Evolutionary conservation across 176 grass and related monocot genomes (phyloP).

Genomic region (Miscanthus lutarioriparius): DNA sequence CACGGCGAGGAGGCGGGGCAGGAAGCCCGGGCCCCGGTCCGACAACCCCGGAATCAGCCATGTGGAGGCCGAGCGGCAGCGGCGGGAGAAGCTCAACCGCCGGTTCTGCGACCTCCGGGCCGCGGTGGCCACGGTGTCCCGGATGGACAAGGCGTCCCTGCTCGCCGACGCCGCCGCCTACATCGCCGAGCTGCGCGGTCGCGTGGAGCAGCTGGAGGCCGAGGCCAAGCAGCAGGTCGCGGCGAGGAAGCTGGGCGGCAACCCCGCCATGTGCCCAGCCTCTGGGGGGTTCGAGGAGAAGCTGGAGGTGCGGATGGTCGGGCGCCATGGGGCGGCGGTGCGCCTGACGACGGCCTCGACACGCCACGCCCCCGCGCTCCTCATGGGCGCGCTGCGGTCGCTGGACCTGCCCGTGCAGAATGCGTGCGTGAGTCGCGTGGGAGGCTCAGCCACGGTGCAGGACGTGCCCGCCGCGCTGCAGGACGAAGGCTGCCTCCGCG

Average conservation of each 20-base stretch:
- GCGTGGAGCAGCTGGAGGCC: conserved; percentile 26
- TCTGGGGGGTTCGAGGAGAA: background rate
- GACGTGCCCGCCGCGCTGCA: conserved; percentile 36
- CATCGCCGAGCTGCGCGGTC: conserved; percentile 50
- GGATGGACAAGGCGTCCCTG: conserved; percentile 68
- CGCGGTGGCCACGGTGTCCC: conserved; percentile 52
- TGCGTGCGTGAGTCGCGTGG: conserved; percentile 41
- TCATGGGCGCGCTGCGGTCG: conserved; percentile 47
- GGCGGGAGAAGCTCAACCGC: conserved; percentile 57
- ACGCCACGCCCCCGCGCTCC: conserved; percentile 33
- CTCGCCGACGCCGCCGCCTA: conserved; percentile 49
- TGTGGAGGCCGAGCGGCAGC: conserved; percentile 57
- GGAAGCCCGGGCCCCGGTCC: conserved; percentile 5
- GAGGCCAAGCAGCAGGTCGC: conserved; percentile 14
- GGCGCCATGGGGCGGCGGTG: conserved; percentile 22
- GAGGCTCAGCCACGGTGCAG: conserved; percentile 39
- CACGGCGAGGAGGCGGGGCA: background rate
- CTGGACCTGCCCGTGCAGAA: conserved; percentile 43
- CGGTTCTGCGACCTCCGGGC: conserved; percentile 54
- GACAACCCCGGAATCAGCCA: conserved; percentile 29
- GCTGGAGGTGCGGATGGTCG: conserved; percentile 37
- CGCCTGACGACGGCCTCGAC: conserved; percentile 3
- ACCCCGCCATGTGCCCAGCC: conserved; percentile 3
- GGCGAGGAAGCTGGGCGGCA: background rate
- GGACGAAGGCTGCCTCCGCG: conserved; percentile 36